Base-by-base conservation (phyloP, 1,139 yeast genomes). In the Blastobotrys petasosporus region DNA sequence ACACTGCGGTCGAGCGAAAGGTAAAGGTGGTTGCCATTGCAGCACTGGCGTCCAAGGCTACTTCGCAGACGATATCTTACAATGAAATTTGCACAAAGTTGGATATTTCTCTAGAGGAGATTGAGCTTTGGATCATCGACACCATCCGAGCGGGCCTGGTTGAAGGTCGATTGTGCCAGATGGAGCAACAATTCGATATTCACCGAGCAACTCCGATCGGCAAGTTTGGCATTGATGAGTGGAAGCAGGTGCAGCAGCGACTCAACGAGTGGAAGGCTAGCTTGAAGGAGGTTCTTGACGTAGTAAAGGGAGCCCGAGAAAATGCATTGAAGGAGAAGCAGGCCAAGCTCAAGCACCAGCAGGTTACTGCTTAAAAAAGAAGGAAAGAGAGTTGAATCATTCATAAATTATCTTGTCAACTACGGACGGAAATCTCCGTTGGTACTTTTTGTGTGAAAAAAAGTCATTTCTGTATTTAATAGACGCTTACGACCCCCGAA, bases 111-210 rank as follows among this genome's bases (percentile, higher is more conserved):
- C 49, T 45, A 11, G 66, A 57, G 17, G 66, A 65, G 39, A 70
- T 71, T 32, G 75, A 71, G 55, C 41, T 61, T 32, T 65, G 71
- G 64, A 61, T 70, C 35, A 69, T 71, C 48, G 73, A 70, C 41
- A 66, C 70, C 20, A 67, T 70, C 49, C 64, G 71, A 46, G 70
- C 71, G 4, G 71, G 71, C 4, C 64, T 71, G 29, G 58, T 71
- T 28, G 67, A 67, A 54, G 75, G 75, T 48, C 66, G 73, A 46
- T 62, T 71, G 57, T 63, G 68, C 47, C 75, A 71, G 58, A 59
- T 68, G 38, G 58, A 60, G 38, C 58, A 62, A 50, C 56, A 55
- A 42, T 66, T 71, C 51, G 58, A 60, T 46, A 60, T 71, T 28
- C 74, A 70, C 58, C 57, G 69, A 32, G 68, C 68, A 30, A 52